A percentile compares a stretch with the other conserved stretches of the same genome.
Evolutionary conservation across 345 rosid genomes (phyloP).

Genomic region (Citrus cavaleriei): DNA sequence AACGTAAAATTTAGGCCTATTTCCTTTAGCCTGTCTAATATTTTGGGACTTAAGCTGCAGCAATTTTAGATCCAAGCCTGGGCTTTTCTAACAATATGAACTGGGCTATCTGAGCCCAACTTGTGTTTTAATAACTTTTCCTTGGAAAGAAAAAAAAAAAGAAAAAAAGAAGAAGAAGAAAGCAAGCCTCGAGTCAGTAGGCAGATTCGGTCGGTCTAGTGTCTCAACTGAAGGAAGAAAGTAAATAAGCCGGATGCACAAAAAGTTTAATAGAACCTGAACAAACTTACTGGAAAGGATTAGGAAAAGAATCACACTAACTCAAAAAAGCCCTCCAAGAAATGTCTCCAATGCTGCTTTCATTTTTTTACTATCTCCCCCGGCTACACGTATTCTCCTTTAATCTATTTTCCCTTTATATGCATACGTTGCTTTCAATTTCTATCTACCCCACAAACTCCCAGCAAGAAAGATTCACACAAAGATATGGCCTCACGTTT

Average conservation of each 20-base stretch:
- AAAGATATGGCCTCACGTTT: constrained; percentile 32
- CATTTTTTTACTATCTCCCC: constrained; percentile 9
- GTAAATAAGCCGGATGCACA: background rate
- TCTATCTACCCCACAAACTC: background rate
- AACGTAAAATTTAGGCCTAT: too few relatives aligned
- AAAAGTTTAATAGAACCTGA: constrained; percentile 29
- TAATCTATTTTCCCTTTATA: constrained; percentile 16
- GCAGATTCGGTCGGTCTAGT: background rate
- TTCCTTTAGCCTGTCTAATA: background rate
- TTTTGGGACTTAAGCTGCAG: background rate
- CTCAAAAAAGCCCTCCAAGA: background rate
- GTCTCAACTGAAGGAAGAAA: background rate
- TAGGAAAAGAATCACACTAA: constrained; percentile 47
- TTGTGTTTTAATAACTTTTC: too few relatives aligned
- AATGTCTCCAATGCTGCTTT: background rate
- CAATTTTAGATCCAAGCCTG: background rate
- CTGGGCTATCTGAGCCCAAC: too few relatives aligned
- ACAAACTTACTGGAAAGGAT: constrained; percentile 34
- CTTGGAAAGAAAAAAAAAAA: too few relatives aligned
- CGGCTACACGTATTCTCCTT: constrained; percentile 47
- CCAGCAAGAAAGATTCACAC: background rate
- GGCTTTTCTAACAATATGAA: too few relatives aligned
- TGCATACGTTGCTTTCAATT: background rate
- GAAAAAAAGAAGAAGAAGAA: too few relatives aligned
- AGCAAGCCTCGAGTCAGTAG: too few relatives aligned